phyloP scores from a whole-genome alignment of 2,329 filamentous ascomycete species.

The Diaporthe velutina region DNA sequence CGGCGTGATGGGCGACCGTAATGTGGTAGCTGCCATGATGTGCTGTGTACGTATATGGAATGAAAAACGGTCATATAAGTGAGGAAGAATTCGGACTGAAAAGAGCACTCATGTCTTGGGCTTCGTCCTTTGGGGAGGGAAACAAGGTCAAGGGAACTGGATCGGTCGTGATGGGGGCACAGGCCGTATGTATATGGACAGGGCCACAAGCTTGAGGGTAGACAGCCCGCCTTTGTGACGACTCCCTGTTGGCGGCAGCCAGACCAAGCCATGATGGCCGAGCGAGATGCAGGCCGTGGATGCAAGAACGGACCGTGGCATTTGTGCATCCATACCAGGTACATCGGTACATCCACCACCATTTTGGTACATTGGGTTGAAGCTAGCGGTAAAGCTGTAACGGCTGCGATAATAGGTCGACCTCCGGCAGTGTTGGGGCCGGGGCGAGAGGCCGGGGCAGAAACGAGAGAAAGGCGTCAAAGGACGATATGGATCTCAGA shows the following conservation, averaged over 20 bases:
- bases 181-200: slow-evolving; percentile 31
- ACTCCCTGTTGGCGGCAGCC: slow-evolving; percentile 33
- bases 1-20: slow-evolving; percentile 28
- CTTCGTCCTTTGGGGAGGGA: neutral
- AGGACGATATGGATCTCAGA: slow-evolving; percentile 18
- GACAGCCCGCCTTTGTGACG: neutral
- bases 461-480: neutral
- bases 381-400: slow-evolving; percentile 15
- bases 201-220: neutral
- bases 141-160: neutral
- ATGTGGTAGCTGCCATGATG: slow-evolving; percentile 29
- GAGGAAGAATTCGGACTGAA: neutral
- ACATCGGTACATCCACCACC: slow-evolving; percentile 22
- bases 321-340: slow-evolving; percentile 32
- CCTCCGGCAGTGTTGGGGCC: slow-evolving; percentile 27
- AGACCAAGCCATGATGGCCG: slow-evolving; percentile 26
- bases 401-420: slow-evolving; percentile 29
- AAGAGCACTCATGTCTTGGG: slow-evolving; percentile 2
- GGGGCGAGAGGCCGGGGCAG: slow-evolving; percentile 21
- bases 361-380: slow-evolving; percentile 8
- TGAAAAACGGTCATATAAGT: neutral
- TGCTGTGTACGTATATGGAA: neutral
- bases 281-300: neutral
- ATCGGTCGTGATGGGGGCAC: neutral
- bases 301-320: slow-evolving; percentile 15